Evolutionary conservation across 352 stramenopile species (phyloP).

Genomic region (Thraustochytrium striatum): DNA sequence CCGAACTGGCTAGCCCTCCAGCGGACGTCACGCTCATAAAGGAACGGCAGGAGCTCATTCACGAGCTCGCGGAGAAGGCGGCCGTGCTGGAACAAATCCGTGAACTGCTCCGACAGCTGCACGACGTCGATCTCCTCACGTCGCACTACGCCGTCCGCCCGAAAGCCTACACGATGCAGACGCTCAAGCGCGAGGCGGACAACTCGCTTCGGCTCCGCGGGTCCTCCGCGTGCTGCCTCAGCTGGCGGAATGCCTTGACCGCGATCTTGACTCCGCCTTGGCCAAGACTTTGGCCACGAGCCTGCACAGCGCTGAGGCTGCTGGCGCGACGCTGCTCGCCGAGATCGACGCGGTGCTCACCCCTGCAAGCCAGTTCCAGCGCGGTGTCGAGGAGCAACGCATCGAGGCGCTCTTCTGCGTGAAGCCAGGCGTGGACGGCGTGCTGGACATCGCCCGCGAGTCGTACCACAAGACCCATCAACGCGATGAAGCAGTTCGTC

Average conservation of each 20-base stretch:
- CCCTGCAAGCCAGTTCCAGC: conserved; percentile 21
- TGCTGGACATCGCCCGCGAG: conserved; percentile 58
- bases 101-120: conserved; percentile 2
- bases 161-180: conserved; percentile 44
- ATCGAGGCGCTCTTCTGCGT: conserved; percentile 48
- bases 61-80: conserved; percentile 17
- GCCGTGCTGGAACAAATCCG: neutral
- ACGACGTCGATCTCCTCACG: conserved; percentile 46
- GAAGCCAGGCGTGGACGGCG: conserved; percentile 51
- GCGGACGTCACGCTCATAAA: neutral
- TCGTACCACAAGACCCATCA: conserved; percentile 55
- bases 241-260: neutral
- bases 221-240: neutral
- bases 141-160: conserved; percentile 29
- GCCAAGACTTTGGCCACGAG: neutral
- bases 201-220: conserved; percentile 49
- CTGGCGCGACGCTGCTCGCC: neutral
- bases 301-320: neutral
- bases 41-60: conserved; percentile 20
- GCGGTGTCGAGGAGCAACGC: conserved; percentile 40
- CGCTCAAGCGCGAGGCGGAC: conserved; percentile 42
- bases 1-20: conserved; percentile 11
- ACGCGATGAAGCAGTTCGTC: conserved; percentile 22
- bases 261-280: neutral
- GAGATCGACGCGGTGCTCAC: neutral